Percentiles rank a stretch among this genome's conserved stretches.
Conservation (phyloP, 805 yeast species). For the Wickerhamomyces silvicola region DNA sequence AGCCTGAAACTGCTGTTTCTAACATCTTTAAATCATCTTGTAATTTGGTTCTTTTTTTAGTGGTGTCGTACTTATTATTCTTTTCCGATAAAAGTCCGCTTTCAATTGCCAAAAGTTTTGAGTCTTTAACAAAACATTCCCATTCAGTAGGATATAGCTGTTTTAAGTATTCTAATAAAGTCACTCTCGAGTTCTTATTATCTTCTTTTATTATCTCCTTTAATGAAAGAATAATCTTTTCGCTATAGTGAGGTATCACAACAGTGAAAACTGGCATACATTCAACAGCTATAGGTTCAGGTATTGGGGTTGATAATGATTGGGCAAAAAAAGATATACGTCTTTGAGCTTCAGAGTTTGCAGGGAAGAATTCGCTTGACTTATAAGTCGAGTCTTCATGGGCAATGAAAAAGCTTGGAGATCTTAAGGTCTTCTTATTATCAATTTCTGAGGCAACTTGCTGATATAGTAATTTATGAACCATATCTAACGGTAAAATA, state of each 20-base stretch:
- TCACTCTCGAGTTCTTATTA: conserved; percentile 60
- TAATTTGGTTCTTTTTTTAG: conserved; percentile 5
- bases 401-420: conserved; percentile 74
- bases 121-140: conserved; percentile 73
- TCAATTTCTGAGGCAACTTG: conserved; percentile 23
- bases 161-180: conserved; percentile 76
- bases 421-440: conserved; percentile 43
- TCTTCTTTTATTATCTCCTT: conserved; percentile 71
- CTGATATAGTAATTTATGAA: conserved; percentile 55
- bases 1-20: conserved; percentile 1
- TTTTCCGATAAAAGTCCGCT: conserved; percentile 30
- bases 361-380: conserved; percentile 51
- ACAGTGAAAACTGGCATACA: conserved; percentile 82
- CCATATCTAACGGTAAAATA: conserved; percentile 65
- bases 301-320: conserved; percentile 79
- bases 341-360: conserved; percentile 71
- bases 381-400: conserved; percentile 73
- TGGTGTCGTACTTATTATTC: conserved; percentile 18
- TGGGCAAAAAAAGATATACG: conserved; percentile 87
- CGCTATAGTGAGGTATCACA: conserved; percentile 81
- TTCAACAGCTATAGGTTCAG: conserved; percentile 58
- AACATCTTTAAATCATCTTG: conserved; percentile 1
- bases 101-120: conserved; percentile 56
- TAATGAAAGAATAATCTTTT: conserved; percentile 68
- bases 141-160: conserved; percentile 69